Base-by-base conservation (phyloP, 192 early-diverging fungal genomes). In the Chytriomyces sp. region DNA sequence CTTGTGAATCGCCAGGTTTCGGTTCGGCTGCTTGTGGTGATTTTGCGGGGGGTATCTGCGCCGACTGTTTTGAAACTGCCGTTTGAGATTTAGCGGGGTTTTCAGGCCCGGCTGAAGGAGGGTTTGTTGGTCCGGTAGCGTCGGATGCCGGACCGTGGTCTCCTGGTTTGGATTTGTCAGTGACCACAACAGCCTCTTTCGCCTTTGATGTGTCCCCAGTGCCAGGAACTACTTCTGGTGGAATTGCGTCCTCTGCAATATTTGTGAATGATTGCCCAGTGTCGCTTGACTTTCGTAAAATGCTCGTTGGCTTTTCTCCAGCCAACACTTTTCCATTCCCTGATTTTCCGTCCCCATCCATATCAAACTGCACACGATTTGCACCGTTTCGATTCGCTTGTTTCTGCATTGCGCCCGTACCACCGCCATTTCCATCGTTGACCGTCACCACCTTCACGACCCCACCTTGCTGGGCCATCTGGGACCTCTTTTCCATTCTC, bases 361-460 rank as follows among this genome's bases (percentile, higher is more conserved):
- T 43, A 23, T 59, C 53, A 60, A 60, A 50, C 18, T 53, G 11
- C 10, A 68, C 67, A n/a, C 53, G 13, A 47, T 68, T 68, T 48
- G 10, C n/a, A 8, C 35, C 44, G 24, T 28, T 18, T 11, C 20
- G 48, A n/a, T 50, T 20, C 24, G 18, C 9, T 43, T 28, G 18
- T 35, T 53, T 53, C 47, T 45, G n/a, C 5, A 16, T 11, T 16
- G 46, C 67, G n/a, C 43, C 67, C 16, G 26, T 18, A 6, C n/a
- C 67, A 45, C n/a, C 43, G 1, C 44, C 13, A 3, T 47, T 68
- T 9, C 57, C 72, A 23, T 73, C 72, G 3, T 18, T 48, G 26
- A 73, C 72, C 10, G 57, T 61, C 10, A 73, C 72, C 9, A 73
- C 72, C 9, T 11, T 73, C 13, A 73, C 72, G 7, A 13, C 35